Evolutionary conservation across 148 eudicot species (phyloP), one percentile per base, ranked within the genome.

Genomic region (Gaultheria prostrata): DNA sequence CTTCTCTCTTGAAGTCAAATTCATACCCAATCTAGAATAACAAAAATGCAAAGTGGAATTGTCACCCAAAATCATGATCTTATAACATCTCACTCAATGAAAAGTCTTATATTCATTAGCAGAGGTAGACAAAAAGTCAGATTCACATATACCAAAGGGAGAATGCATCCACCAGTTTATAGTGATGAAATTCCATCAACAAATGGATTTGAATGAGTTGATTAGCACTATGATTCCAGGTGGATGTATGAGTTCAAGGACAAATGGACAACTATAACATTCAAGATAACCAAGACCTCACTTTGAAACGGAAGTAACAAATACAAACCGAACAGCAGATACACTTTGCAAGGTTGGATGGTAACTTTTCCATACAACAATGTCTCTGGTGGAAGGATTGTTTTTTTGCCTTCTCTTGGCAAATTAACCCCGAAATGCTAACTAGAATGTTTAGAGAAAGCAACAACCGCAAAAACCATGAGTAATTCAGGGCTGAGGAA

Each of bases 1-100:
- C 99, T 88, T 97, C 74, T 81, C 82, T 78, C 80, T 78, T 78
- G 80, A 78, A 78, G 80, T 78, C 80, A 78, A 78, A 78, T 53
- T 78, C 80, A 53, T 53, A 78, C 45, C 80, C 80, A 53, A 78
- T 78, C 80, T 78, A 15, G 15, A 51, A 32, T 54, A 8, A 53
- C 59, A 54, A 15, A 78, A 78, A 78, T 2, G 65, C 17, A 78
- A 51, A 54, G 46, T 48, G 32, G 65, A 77, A 77, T 78, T 78
- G 56, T 30, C 80, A 28, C 95, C 85, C 95, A 80, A 49, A 78
- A 77, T 14, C 49, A 56, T 21, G 78, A 21, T 70, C 32, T 45
- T 3, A 26, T 24, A 78, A 30, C 15, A 9, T 39, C 2, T 71
- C 63, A 77, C 10, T 2, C 28, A 54, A 48, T 72, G 56, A 69